A percentile compares a stretch with the other conserved stretches of the same genome.
Evolutionary conservation across 148 eudicot species (phyloP).

Genomic region (Salicornia ramosissima): DNA sequence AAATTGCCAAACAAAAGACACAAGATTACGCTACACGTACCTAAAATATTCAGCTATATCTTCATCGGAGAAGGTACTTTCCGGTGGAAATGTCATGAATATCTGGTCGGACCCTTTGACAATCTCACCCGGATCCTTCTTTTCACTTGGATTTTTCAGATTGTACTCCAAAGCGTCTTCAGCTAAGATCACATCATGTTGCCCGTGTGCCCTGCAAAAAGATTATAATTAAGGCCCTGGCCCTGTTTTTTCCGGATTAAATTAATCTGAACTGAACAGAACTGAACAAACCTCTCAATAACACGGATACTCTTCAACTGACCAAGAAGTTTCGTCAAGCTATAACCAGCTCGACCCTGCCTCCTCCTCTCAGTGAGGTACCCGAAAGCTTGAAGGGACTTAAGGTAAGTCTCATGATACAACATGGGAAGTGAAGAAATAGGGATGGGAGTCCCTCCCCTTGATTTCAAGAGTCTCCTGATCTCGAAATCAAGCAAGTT

Average conservation of each 20-base stretch:
- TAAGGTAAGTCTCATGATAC: constrained; percentile 47
- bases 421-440: constrained; percentile 54
- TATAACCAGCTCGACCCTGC: constrained; percentile 62
- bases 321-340: constrained; percentile 61
- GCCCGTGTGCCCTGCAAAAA: constrained; percentile 53
- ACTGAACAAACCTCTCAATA: constrained; percentile 64
- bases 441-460: constrained; percentile 44
- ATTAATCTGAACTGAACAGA: too few species aligned
- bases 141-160: constrained; percentile 35
- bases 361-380: constrained; percentile 70
- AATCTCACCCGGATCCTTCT: constrained; percentile 51
- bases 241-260: too few species aligned
- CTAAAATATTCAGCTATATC: constrained; percentile 58
- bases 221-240: too few species aligned
- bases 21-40: constrained; percentile 20
- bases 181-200: constrained; percentile 47
- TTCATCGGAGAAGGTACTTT: constrained; percentile 56
- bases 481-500: constrained; percentile 49
- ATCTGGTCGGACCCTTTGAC: constrained; percentile 55
- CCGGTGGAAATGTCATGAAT: constrained; percentile 65
- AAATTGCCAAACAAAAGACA: background rate
- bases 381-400: constrained; percentile 55
- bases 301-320: constrained; percentile 42
- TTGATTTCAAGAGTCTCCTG: constrained; percentile 42
- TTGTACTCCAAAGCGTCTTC: constrained; percentile 52